phyloP scores from a whole-genome alignment of 1,284 basidiomycete genomes.

The Cutaneotrichosporon cyanovorans region DNA sequence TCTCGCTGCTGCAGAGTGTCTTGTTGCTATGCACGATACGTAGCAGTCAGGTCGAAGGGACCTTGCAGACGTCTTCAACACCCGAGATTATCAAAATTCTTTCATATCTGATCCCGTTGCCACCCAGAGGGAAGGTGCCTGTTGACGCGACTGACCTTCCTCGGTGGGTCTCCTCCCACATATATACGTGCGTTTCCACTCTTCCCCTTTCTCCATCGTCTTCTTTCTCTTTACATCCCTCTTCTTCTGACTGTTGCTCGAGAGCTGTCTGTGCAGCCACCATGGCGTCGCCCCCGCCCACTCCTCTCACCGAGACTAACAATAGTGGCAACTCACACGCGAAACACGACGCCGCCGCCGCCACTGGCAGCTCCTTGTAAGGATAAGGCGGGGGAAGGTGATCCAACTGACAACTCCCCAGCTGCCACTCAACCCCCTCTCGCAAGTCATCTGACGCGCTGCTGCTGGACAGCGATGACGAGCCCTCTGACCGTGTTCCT shows the following conservation, averaged over 20 bases:
- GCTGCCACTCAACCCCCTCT: too few species aligned
- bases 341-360: too few species aligned
- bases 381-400: background rate
- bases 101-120: slow-evolving; percentile 2
- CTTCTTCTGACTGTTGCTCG: background rate
- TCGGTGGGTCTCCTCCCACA: background rate
- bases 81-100: background rate
- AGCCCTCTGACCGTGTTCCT: background rate
- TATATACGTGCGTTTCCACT: background rate
- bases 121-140: slow-evolving; percentile 1
- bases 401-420: too few species aligned
- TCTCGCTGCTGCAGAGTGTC: background rate
- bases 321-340: too few species aligned
- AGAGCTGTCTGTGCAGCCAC: too few species aligned
- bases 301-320: too few species aligned
- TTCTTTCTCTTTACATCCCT: background rate
- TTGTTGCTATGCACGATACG: too few species aligned
- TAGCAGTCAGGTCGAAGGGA: too few species aligned
- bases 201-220: background rate
- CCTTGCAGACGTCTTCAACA: too few species aligned
- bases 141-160: background rate
- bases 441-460: slow-evolving; percentile 2
- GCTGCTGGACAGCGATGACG: background rate
- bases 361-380: too few species aligned
- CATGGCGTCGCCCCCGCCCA: too few species aligned